Percentiles rank a stretch among this genome's conserved stretches.
Evolutionary conservation across 176 grass and related monocot species (phyloP).

Genomic region (Aegilops sharonensis): DNA sequence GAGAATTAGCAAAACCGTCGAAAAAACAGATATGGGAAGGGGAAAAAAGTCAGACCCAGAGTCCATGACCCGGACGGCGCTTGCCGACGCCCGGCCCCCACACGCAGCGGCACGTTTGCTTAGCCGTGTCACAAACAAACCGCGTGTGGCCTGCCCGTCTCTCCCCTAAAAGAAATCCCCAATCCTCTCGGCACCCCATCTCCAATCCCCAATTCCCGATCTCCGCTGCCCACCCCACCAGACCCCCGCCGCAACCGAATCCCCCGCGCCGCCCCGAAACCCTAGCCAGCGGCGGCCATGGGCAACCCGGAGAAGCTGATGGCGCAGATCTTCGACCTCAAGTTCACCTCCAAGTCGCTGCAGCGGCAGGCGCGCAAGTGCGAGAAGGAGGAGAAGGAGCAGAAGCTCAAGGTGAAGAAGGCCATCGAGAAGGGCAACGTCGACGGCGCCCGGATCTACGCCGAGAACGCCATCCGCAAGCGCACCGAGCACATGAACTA

Average conservation of each 20-base stretch:
- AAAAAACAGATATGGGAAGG: no score
- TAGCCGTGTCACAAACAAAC: slow-evolving; percentile 24
- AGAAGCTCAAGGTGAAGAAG: slow-evolving; percentile 99
- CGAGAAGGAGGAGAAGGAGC: slow-evolving; percentile 96
- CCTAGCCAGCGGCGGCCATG: slow-evolving; percentile 39
- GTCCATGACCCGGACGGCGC: neutral
- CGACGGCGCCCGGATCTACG: slow-evolving; percentile 96
- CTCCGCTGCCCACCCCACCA: no score
- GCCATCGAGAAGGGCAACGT: slow-evolving; percentile 97
- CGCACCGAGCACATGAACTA: slow-evolving; percentile 98
- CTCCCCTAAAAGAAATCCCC: neutral
- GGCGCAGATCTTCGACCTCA: slow-evolving; percentile 97
- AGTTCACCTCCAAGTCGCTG: slow-evolving; percentile 91
- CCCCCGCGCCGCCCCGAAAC: neutral
- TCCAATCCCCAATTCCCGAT: neutral
- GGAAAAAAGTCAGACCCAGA: no score
- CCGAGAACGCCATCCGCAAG: slow-evolving; percentile 97
- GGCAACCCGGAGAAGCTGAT: slow-evolving; percentile 96
- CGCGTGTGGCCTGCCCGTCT: slow-evolving; percentile 21
- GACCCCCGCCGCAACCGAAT: neutral
- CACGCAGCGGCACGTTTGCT: slow-evolving; percentile 23
- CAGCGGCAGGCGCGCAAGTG: slow-evolving; percentile 93
- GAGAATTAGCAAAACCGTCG: no score
- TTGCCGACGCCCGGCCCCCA: neutral
- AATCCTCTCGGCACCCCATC: neutral